Evolutionary conservation across 345 rosid genomes (phyloP), one percentile per base, ranked within the genome.

Genomic region (Nasturtium officinale): DNA sequence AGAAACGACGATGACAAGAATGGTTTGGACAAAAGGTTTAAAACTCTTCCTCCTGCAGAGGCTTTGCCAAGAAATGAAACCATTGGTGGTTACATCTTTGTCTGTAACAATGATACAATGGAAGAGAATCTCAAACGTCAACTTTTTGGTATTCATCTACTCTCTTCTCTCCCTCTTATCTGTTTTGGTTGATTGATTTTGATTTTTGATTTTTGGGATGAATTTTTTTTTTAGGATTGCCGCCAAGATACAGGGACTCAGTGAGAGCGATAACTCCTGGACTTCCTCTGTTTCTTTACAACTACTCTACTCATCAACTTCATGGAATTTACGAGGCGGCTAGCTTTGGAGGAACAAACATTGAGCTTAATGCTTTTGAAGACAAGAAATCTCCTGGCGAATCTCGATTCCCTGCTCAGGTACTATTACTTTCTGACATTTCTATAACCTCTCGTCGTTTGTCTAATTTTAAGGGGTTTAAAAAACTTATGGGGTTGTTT

Each of bases 91-190:
- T 96, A 96, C 74, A 96, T 96, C 72, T 92, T 96, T 56, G 99
- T 96, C n/a, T 96, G 99, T 85, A 92, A 96, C 86, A 96, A 96
- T 61, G 99, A 96, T 65, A 96, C 99, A 33, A 96, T 96, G 99
- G 82, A 82, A 56, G 99, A 96, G 87, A 89, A 96, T 71, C 90
- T 96, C 70, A 86, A 77, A 76, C 82, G 99, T 37, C 84, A 90
- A 83, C 97, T 96, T 42, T 96, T 96, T 58, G 99, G 58, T 53
- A 53, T 21, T 23, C 0, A 48, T 52, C 32, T 51, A 5, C n/a
- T 51, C n/a, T 48, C 12, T 50, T 7, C 28, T 26, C 28, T 33
- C 38, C 9, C 3, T 33, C 9, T 33, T 9, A 26, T 33, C 38
- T 37, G 40, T 43, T n/a, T 5, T 1, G 45, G 12, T 40, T 4